These are phyloP conservation scores for Lunularia cruciata DNA, from an alignment of 225 moss, liverwort and hornwort species.

Conservation along the genomic window DNA sequence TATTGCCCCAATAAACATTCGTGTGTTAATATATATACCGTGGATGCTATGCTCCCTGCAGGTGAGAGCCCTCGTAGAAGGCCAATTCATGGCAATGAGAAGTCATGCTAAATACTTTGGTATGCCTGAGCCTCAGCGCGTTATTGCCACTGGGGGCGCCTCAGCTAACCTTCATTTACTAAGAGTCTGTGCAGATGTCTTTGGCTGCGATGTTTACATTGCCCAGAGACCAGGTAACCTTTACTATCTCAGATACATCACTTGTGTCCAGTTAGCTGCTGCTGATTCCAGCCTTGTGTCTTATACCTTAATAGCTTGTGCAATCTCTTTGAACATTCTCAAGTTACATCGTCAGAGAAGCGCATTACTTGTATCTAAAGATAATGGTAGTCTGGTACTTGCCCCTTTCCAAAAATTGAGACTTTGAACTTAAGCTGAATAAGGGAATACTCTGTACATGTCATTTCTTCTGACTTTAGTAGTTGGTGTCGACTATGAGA, in stretches of 20 bases:
- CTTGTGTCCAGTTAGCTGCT: not conserved
- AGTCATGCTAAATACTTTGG: slow-evolving; percentile 78
- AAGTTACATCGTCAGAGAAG: no score
- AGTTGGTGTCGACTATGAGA: no score
- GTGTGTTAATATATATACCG: not conserved
- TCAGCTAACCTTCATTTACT: slow-evolving; percentile 76
- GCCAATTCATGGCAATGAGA: slow-evolving; percentile 92
- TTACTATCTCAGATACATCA: not conserved
- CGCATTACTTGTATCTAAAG: no score
- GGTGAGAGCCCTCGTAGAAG: slow-evolving; percentile 92
- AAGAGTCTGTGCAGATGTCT: slow-evolving; percentile 63
- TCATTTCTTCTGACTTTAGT: no score
- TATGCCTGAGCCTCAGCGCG: slow-evolving; percentile 82
- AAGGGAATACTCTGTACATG: no score
- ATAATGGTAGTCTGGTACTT: no score
- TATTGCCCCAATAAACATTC: not conserved
- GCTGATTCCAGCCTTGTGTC: not conserved
- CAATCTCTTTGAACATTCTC: no score
- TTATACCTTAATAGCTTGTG: no score
- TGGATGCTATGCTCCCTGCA: slow-evolving; percentile 16
- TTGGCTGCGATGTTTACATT: slow-evolving; percentile 76
- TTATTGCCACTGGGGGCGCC: slow-evolving; percentile 91
- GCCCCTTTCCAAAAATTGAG: no score
- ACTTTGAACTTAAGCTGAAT: no score
- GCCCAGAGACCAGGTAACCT: slow-evolving; percentile 71